A percentile compares a stretch with the other conserved stretches of the same genome.
Evolutionary conservation across 192 early-diverging fungal species (phyloP).

Genomic region (Podila verticillata): DNA sequence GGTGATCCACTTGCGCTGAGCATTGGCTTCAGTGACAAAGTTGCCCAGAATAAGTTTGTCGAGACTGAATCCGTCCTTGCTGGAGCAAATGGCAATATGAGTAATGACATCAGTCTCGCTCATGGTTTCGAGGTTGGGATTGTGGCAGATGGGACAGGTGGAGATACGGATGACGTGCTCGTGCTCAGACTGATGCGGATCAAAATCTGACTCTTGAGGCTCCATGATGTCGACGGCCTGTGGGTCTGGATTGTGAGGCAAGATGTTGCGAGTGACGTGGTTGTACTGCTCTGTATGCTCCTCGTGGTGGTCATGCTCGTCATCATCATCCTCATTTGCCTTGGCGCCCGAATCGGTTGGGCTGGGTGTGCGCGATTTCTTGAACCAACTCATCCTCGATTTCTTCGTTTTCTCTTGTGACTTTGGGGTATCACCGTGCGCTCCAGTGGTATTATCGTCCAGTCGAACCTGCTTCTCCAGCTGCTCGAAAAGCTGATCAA

Average conservation of each 20-base stretch:
- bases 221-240: conserved; percentile 36
- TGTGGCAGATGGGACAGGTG: conserved; percentile 78
- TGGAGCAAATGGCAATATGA: conserved; percentile 79
- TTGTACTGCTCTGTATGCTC: conserved; percentile 10
- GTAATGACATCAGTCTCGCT: conserved; percentile 78
- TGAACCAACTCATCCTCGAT: conserved; percentile 18
- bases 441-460: conserved; percentile 15
- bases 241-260: background rate
- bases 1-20: conserved; percentile 75
- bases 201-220: conserved; percentile 35
- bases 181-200: conserved; percentile 40
- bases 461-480: conserved; percentile 62
- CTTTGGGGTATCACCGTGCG: background rate
- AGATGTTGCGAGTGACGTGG: conserved; percentile 12
- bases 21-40: conserved; percentile 80
- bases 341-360: background rate
- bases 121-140: conserved; percentile 57
- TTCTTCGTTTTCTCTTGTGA: conserved; percentile 12
- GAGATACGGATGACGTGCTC: conserved; percentile 73
- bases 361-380: conserved; percentile 11
- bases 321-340: conserved; percentile 11
- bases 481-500: conserved; percentile 67
- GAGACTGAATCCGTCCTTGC: conserved; percentile 71
- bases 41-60: conserved; percentile 79
- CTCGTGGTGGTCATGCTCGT: background rate